Base-by-base conservation (phyloP, 768 basidiomycete species). In the Trametes meyenii region DNA sequence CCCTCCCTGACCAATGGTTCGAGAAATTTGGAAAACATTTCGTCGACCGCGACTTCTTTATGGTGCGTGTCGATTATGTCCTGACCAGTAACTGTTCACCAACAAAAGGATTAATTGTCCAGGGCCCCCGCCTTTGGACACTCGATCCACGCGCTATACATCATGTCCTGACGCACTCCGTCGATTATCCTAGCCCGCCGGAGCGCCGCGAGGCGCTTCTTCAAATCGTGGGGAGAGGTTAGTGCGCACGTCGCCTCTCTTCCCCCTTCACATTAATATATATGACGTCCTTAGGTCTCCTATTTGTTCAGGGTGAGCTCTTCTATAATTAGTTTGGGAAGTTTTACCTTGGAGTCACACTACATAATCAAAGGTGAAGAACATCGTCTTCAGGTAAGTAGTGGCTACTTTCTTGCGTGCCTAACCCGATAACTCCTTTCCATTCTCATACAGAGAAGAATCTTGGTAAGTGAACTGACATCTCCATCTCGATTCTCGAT, bases 71-170 rank as follows among this genome's bases (percentile, higher is more conserved):
- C 23, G 16, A 8, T 7, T 13, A 14, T 21, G 21, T 55, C 17
- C 17, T 21, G 19, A 3, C 12, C 17, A 26, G 17, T n/a, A 2
- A 10, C 13, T 38, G 11, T 26, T 33, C 1, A 10, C 26, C 11
- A 0, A 26, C 36, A 26, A 24, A 11, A 26, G 2, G 17, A 8
- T 33, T 33, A 8, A 8, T 33, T 45, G 14, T 2, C 39, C 23
- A 66, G 66, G 39, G 23, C 2, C 54, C 62, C 10, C 55, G 61
- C n/a, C 36, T 58, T 23, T 63, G 52, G 51, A 58, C 62, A 0
- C 71, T 77, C 55, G 90, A 92, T 66, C 74, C 83, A 0, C 81
- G 83, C 35, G 90, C 88, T 0, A 43, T 92, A 38, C 79, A 81
- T 45, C 85, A 91, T 64, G 75, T 93, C 50, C 74, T 92, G 10